phyloP scores from a whole-genome alignment of 23 red algal genomes.

The Pyropia haitanensis region DNA sequence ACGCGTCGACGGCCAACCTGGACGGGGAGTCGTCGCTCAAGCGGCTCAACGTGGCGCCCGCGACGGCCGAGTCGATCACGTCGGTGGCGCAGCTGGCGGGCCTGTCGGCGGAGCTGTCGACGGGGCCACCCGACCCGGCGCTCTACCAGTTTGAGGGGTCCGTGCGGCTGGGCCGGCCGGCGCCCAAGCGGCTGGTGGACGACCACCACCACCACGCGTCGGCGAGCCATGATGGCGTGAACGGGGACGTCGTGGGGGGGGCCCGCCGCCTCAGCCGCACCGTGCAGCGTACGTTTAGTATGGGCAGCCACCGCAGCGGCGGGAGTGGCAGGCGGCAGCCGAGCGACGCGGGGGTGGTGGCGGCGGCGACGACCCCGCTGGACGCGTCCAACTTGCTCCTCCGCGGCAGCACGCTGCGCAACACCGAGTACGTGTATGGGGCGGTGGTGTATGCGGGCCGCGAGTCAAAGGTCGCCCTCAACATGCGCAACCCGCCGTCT shows the following conservation, averaged over 20 bases:
- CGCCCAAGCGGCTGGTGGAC: background rate
- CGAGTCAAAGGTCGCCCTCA: constrained; percentile 14
- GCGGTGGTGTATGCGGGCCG: constrained; percentile 9
- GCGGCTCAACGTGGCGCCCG: background rate
- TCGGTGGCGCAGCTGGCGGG: background rate
- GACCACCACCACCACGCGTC: background rate
- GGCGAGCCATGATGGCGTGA: background rate
- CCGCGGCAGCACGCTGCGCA: constrained; percentile 3
- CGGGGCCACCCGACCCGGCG: constrained; percentile 7
- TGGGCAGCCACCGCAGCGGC: too few species aligned
- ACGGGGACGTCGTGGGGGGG: background rate
- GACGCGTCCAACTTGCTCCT: background rate
- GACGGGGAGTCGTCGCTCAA: constrained; percentile 30
- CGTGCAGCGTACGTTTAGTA: too few species aligned
- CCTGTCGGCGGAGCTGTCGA: constrained; percentile 14
- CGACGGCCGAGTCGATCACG: background rate
- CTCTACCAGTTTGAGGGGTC: constrained; percentile 1
- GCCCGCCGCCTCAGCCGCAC: too few species aligned
- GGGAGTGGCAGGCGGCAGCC: too few species aligned
- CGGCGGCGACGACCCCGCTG: too few species aligned
- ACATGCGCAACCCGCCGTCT: constrained; percentile 8
- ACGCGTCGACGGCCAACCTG: constrained; percentile 18
- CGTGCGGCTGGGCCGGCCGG: background rate
- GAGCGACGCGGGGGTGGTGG: too few species aligned
- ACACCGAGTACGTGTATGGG: constrained; percentile 12